Evolutionary conservation across 1,284 basidiomycete species (phyloP).

Genomic region (Ustilago esculenta): DNA sequence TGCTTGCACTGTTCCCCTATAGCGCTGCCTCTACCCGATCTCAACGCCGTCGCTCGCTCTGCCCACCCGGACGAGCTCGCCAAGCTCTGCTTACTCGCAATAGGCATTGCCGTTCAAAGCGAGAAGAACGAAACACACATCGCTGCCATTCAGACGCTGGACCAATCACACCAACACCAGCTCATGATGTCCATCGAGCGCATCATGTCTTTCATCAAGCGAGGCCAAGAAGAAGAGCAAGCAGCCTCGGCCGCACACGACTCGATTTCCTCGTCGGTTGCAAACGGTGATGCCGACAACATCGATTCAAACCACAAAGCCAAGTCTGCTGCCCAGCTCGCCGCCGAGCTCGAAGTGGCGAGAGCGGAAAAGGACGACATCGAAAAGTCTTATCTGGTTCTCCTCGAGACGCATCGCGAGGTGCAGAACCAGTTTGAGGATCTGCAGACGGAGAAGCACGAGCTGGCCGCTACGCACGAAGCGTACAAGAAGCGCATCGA

Average conservation of each 20-base stretch:
- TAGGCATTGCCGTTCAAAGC: constrained; percentile 89
- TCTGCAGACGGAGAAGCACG: constrained; percentile 40
- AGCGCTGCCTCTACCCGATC: constrained; percentile 46
- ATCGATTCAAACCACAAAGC: constrained; percentile 13
- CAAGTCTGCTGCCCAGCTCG: constrained; percentile 67
- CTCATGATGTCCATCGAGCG: constrained; percentile 76
- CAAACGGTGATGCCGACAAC: background rate
- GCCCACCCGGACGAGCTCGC: constrained; percentile 75
- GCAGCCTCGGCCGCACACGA: constrained; percentile 15
- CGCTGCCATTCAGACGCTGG: constrained; percentile 81
- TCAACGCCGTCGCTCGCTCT: constrained; percentile 76
- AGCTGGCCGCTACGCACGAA: constrained; percentile 35
- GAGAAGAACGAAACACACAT: constrained; percentile 79
- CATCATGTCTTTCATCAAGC: constrained; percentile 40
- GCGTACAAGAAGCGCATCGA: constrained; percentile 48
- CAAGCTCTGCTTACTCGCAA: constrained; percentile 81
- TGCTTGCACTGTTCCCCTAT: constrained; percentile 36
- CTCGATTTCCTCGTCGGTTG: constrained; percentile 18
- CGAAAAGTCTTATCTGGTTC: constrained; percentile 78
- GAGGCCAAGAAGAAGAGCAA: constrained; percentile 32
- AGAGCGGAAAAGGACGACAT: constrained; percentile 70
- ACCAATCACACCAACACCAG: constrained; percentile 79
- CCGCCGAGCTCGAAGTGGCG: constrained; percentile 76
- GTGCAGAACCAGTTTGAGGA: constrained; percentile 74
- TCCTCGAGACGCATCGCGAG: constrained; percentile 80